Conservation (phyloP, 352 stramenopile species). For the Phytophthora colocasiae region DNA sequence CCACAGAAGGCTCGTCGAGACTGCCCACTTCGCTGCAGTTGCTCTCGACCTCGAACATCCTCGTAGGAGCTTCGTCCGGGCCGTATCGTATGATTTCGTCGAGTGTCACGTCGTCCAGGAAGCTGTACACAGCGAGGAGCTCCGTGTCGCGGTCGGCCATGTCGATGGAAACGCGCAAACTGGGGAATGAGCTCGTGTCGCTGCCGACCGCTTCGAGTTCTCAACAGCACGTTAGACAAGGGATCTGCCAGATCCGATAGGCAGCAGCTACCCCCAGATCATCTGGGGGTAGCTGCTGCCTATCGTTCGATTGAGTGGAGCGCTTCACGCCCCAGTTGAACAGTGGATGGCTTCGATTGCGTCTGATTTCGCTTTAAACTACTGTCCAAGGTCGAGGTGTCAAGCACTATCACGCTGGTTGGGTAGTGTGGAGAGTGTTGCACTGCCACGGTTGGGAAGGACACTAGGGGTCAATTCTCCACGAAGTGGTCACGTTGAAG, state of each 20-base stretch:
- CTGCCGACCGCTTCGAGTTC: neutral
- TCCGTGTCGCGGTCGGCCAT: constrained; percentile 29
- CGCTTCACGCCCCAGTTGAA: constrained; percentile 3
- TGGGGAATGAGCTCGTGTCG: constrained; percentile 16
- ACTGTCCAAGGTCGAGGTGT: neutral
- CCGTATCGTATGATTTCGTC: constrained; percentile 37
- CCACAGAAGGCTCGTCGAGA: constrained; percentile 8
- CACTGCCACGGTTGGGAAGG: neutral
- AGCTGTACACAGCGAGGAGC: constrained; percentile 32
- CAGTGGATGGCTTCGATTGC: neutral
- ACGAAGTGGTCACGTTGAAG: neutral
- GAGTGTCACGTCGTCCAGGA: constrained; percentile 37
- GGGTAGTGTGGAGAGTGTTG: neutral
- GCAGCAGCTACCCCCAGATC: no score
- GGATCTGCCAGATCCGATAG: no score
- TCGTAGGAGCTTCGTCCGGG: neutral
- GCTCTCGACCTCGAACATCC: neutral
- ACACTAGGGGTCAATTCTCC: neutral
- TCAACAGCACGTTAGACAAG: neutral
- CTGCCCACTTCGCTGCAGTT: constrained; percentile 7
- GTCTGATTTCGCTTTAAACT: constrained; percentile 7
- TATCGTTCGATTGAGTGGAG: constrained; percentile 15
- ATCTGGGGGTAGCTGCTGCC: constrained; percentile 3
- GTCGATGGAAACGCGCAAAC: constrained; percentile 14
- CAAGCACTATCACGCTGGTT: neutral